Evolutionary conservation across 2,329 filamentous ascomycete genomes (phyloP), one percentile per base, ranked within the genome.

Genomic region (Xylariaceae sp.): DNA sequence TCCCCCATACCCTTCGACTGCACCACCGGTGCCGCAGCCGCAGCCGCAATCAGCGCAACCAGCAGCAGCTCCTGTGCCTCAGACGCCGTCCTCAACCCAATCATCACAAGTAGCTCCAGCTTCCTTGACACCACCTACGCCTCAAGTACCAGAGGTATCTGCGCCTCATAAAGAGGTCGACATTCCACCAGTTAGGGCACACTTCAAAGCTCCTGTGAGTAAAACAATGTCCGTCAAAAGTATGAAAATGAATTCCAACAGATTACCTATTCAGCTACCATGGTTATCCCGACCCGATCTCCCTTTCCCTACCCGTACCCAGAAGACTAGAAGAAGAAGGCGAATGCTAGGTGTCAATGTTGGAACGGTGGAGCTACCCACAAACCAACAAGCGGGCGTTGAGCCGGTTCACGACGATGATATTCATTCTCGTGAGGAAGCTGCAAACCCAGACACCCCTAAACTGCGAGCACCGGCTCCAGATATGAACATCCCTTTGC

Each of bases 271-370:
- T 11, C 43, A 81, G 76, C 63, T 83, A 9, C 79, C 79, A 9
- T 83, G 79, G 78, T 54, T 71, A 19, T 80, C 78, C 1, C 62
- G 61, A 24, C 73, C 75, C 3, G 72, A 76, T 24, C 52, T 62
- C 19, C 63, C 67, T 9, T 83, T 79, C 53, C 78, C 79, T 11
- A 53, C 54, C 3, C 66, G 62, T 50, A 50, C 59, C 28, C 31
- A 63, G 11, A 70, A 63, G 52, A 62, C 65, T 28, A 68, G 65
- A 49, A 72, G 70, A 59, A 72, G 65, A 50, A 59, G 59, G 47
- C 62, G 59, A 39, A 49, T 57, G 6, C 48, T 71, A 17, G 61
- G 58, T 15, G 55, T 61, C 6, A 57, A 68, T 30, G 60, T 60
- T 4, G 53, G 64, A 26, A 52, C 63, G 12, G 63, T 78, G 1